Base-by-base conservation (phyloP, 2,329 filamentous ascomycete species). In the Xylaria sp. region DNA sequence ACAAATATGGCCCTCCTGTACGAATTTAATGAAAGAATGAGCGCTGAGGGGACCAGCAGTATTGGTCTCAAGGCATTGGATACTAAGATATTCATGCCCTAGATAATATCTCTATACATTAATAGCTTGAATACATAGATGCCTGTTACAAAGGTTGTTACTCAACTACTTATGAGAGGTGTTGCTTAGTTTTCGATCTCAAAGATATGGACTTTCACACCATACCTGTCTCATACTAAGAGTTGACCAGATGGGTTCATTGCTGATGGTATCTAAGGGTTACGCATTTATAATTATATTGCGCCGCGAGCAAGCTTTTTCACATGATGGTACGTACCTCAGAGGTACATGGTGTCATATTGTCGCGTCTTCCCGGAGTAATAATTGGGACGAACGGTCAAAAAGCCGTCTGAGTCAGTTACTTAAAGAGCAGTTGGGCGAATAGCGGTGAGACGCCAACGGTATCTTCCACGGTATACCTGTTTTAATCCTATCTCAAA, bases 401-500 rank as follows among this genome's bases (percentile, higher is more conserved):
- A 7, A 13, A 18, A 1, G 23, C 10, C 15, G 28, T 28, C 28
- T 4, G 5, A 25, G 20, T 46, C 3, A n/a, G 31, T 41, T 23
- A 15, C n/a, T n/a, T 28, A 20, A 15, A 25, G 7, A 9, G n/a
- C 46, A 4, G 34, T 2, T 56, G 3, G 3, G 18, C 23, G 15
- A n/a, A 64, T 1, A 6, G 3, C 28, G 61, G 50, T 41, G 56
- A 39, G 46, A 63, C 60, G 12, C 71, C 66, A 12, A 74, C 66
- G 34, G 58, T 56, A 10, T 71, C 67, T 15, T 68, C 59, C 1
- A 67, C 66, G n/a, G 50, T 57, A 23, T 31, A 48, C 25, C 59
- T 41, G 41, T 50, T 39, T 18, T 74, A 71, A 73, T 58, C 5
- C 41, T 74, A 66, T 72, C 68, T 13, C 9, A 54, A 28, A 48